Base-by-base conservation (phyloP, 1,284 basidiomycete genomes). In the Heterobasidion irregulare region DNA sequence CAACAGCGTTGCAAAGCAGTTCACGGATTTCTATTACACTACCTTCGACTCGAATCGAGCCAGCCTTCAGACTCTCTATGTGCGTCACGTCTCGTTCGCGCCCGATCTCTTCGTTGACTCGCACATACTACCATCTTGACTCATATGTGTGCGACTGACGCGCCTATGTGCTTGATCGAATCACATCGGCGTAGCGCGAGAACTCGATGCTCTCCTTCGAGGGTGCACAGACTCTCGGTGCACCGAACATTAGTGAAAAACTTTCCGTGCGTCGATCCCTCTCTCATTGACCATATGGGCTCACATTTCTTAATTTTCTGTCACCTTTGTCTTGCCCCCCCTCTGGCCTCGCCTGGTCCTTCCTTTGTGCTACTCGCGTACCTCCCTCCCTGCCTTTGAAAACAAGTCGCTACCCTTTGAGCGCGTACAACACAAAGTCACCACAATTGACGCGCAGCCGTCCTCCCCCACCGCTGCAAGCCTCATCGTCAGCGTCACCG, bases 171-270 rank as follows among this genome's bases (percentile, higher is more conserved):
- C 57, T 48, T 19, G 47, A 8, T 44, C 36, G 18, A 16, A 15
- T 53, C 18, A 47, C 6, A 26, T 26, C 26, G 26, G 50, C 18
- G 36, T 67, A 98, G 96, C 83, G 94, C 60, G 75, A 78, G 34
- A 59, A 69, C 53, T 98, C 95, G 19, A 98, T 97, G 92, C 75
- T 99, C 65, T 85, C 89, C 9, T 99, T 85, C 73, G 95, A 99
- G 74, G 81, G 82, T 19, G 58, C 68, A 38, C 84, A 78, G 54
- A 73, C 86, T 60, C 75, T 80, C 58, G 92, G 95, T 33, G 72
- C 66, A 0, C 38, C 53, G 0, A 66, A 64, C 26, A 96, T 98
- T 69, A 67, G 79, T n/a, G 84, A 89, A 66, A 97, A 98, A 73
- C 78, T 98, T 53, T 75, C 73, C 54, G 93, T 94, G 67, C 59